Conservation (phyloP, 2,329 filamentous ascomycete species). For the Mycosphaerella sp. region DNA sequence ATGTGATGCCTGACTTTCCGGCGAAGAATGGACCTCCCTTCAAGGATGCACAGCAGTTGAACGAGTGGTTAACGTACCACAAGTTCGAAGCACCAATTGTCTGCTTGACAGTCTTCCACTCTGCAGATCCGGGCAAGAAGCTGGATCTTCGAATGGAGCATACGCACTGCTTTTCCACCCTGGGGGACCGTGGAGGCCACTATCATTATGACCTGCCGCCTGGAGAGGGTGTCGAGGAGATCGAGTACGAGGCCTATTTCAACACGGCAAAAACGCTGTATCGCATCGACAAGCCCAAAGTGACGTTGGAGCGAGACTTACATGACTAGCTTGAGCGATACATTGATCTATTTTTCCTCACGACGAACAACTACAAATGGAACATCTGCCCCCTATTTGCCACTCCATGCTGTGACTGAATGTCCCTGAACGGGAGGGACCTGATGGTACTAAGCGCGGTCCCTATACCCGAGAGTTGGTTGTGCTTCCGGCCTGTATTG, state of each 20-base stretch:
- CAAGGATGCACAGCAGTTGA: constrained; percentile 24
- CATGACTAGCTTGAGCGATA: constrained; percentile 22
- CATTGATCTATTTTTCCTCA: not conserved
- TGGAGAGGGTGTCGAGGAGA: constrained; percentile 22
- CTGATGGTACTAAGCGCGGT: too few species aligned
- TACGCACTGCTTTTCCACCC: constrained; percentile 29
- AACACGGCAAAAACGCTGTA: constrained; percentile 30
- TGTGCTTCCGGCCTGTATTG: too few species aligned
- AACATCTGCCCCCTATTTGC: not conserved
- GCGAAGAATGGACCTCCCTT: constrained; percentile 23
- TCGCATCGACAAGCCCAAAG: constrained; percentile 28
- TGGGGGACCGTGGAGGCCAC: constrained; percentile 29
- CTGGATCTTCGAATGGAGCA: constrained; percentile 32
- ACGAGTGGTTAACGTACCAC: constrained; percentile 30
- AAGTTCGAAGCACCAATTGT: constrained; percentile 30
- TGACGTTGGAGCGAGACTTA: constrained; percentile 25
- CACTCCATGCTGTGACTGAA: too few species aligned
- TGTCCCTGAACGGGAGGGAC: too few species aligned
- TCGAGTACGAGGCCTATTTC: constrained; percentile 33
- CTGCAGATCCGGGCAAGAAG: constrained; percentile 26
- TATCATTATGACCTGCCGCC: constrained; percentile 28
- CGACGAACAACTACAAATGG: not conserved
- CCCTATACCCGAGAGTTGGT: too few species aligned
- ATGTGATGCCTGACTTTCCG: constrained; percentile 32
- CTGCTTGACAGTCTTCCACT: constrained; percentile 29